These are phyloP conservation scores for Botrytis fragariae DNA, from an alignment of 2,329 filamentous ascomycete species.

Conservation along the genomic window DNA sequence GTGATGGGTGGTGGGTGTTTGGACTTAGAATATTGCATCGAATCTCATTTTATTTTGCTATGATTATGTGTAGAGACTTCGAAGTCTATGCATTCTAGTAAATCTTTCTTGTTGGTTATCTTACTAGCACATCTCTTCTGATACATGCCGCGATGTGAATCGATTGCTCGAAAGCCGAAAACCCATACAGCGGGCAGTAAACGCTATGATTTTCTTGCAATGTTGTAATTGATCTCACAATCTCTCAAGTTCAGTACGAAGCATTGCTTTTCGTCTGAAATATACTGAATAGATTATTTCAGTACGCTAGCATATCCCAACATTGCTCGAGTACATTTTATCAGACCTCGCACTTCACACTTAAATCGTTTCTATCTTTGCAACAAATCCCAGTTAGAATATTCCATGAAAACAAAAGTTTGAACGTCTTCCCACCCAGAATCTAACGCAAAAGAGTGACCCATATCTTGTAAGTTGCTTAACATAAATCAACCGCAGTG, in stretches of 20 bases:
- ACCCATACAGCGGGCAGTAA: rapidly evolving
- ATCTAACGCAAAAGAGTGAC: neutral
- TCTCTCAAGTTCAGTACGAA: neutral
- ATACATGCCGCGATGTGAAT: neutral
- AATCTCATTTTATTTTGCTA: neutral
- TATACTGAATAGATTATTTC: neutral
- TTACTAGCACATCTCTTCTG: neutral
- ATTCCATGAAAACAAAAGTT: neutral
- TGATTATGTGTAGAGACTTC: neutral
- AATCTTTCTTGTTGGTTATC: neutral
- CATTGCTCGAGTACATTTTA: neutral
- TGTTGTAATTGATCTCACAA: neutral
- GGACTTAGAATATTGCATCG: neutral
- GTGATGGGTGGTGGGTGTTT: neutral
- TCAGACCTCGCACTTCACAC: neutral
- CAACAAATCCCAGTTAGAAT: too few relatives aligned
- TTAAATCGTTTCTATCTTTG: neutral
- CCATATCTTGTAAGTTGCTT: neutral
- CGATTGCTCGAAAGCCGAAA: neutral
- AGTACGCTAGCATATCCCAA: too few relatives aligned
- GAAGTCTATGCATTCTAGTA: neutral
- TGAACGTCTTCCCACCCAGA: too few relatives aligned
- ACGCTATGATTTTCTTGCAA: too few relatives aligned
- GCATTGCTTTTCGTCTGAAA: neutral
- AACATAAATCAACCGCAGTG: neutral